phyloP scores from a whole-genome alignment of 83 land plant species.

The Diphasiastrum complanatum region DNA sequence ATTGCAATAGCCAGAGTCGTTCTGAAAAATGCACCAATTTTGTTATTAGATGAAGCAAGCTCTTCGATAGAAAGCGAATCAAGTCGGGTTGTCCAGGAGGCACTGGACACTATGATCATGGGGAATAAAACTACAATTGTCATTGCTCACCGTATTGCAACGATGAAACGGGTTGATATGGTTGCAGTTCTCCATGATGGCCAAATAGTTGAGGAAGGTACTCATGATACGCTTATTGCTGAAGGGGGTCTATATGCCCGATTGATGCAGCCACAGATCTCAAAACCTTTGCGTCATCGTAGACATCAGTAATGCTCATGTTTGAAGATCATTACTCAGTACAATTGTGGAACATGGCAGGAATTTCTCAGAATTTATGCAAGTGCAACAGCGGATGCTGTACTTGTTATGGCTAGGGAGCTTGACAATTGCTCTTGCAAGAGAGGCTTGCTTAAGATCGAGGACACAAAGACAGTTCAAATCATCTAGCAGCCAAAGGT shows the following conservation, averaged over 20 bases:
- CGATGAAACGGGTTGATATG: conserved; percentile 91
- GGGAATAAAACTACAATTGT: conserved; percentile 94
- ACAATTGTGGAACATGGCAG: no score
- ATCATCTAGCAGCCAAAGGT: no score
- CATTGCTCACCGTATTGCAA: conserved; percentile 85
- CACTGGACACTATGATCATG: conserved; percentile 86
- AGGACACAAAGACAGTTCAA: no score
- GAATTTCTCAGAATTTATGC: no score
- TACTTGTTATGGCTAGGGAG: no score
- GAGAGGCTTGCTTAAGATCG: no score
- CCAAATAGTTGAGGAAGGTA: conserved; percentile 91
- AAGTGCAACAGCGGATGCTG: no score
- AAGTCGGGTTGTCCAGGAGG: conserved; percentile 91
- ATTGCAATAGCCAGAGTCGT: conserved; percentile 95
- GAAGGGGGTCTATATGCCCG: conserved; percentile 78
- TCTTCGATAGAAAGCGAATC: conserved; percentile 89
- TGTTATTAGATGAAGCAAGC: conserved; percentile 95
- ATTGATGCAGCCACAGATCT: conserved; percentile 84
- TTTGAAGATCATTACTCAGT: no score
- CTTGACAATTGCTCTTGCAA: no score
- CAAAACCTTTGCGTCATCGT: conserved; percentile 13
- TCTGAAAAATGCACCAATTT: conserved; percentile 86
- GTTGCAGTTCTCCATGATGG: conserved; percentile 96
- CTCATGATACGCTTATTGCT: conserved; percentile 69
- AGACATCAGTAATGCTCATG: no score